Percentiles rank a stretch among this genome's conserved stretches.
phyloP scores from a whole-genome alignment of 164 flowering plant species.

The Houttuynia cordata region DNA sequence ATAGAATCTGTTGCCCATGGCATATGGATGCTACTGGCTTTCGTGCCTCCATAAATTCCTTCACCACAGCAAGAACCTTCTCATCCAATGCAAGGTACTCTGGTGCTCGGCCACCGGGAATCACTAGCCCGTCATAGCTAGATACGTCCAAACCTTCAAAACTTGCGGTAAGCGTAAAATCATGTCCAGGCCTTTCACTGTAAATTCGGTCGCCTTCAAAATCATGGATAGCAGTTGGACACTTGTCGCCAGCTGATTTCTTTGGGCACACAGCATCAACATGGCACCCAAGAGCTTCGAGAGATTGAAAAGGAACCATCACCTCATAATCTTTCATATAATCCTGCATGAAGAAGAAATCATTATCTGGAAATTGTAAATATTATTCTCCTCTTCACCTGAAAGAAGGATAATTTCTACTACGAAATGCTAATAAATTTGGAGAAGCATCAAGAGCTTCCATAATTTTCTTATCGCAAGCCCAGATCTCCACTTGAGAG shows the following conservation, averaged over 20 bases:
- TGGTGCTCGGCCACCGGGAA: slow-evolving; percentile 98
- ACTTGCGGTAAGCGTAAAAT: slow-evolving; percentile 52
- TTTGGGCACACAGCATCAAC: slow-evolving; percentile 90
- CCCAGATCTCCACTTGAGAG: too few relatives aligned
- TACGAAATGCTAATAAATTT: too few relatives aligned
- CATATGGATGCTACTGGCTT: slow-evolving; percentile 98
- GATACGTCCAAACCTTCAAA: slow-evolving; percentile 47
- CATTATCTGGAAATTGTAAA: too few relatives aligned
- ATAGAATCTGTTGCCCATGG: slow-evolving; percentile 89
- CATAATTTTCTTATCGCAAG: too few relatives aligned
- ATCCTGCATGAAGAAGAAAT: slow-evolving; percentile 67
- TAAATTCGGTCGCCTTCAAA: slow-evolving; percentile 99
- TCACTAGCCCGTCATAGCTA: slow-evolving; percentile 85
- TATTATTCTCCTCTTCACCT: too few relatives aligned
- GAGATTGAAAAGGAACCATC: slow-evolving; percentile 85
- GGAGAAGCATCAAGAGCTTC: too few relatives aligned
- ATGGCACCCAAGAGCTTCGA: slow-evolving; percentile 82
- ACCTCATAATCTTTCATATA: slow-evolving; percentile 98
- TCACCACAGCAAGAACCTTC: slow-evolving; percentile 53
- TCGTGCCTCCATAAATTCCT: slow-evolving; percentile 56
- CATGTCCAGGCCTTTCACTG: slow-evolving; percentile 89
- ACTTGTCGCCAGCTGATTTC: slow-evolving; percentile 62
- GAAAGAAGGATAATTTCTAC: too few relatives aligned
- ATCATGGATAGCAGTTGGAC: slow-evolving; percentile 93
- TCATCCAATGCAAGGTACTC: slow-evolving; percentile 81